Evolutionary conservation across 1,139 yeast genomes (phyloP).

Genomic region (Casaregolazyma lundiana): DNA sequence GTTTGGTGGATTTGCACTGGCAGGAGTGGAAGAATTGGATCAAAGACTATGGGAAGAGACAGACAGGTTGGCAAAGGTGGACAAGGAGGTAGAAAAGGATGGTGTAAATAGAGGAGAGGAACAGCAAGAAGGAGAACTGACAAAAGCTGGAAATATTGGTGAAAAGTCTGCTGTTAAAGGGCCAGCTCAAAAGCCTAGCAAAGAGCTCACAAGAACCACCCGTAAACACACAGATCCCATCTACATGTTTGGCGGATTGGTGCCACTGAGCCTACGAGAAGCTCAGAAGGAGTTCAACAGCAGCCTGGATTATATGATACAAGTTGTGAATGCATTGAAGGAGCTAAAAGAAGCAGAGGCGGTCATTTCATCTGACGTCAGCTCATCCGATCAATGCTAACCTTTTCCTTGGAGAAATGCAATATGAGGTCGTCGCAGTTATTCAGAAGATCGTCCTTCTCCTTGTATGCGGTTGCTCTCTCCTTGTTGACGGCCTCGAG

Average conservation of each 20-base stretch:
- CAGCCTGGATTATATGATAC: constrained; percentile 34
- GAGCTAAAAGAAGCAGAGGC: constrained; percentile 20
- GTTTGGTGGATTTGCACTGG: not conserved
- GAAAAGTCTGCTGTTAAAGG: too few relatives aligned
- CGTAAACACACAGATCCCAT: constrained; percentile 40
- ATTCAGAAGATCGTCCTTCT: constrained; percentile 60
- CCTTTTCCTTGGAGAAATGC: constrained; percentile 52
- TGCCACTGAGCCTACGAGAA: constrained; percentile 40
- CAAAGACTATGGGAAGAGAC: not conserved
- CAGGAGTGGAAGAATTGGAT: not conserved
- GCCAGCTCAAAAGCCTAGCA: too few relatives aligned
- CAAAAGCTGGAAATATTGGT: not conserved
- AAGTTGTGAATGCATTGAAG: constrained; percentile 27
- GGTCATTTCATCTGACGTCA: not conserved
- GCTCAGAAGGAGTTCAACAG: constrained; percentile 40
- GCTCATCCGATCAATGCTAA: constrained; percentile 28
- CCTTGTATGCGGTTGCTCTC: constrained; percentile 52
- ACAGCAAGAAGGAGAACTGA: not conserved
- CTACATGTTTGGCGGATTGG: constrained; percentile 48
- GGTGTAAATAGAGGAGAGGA: not conserved
- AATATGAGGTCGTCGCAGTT: constrained; percentile 69
- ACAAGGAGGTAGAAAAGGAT: not conserved
- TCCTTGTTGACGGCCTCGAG: constrained; percentile 58
- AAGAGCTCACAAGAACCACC: constrained; percentile 4
- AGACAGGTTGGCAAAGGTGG: not conserved